Evolutionary conservation across 371 early-diverging fungal species (phyloP).

Genomic region (Actinomucor elegans): DNA sequence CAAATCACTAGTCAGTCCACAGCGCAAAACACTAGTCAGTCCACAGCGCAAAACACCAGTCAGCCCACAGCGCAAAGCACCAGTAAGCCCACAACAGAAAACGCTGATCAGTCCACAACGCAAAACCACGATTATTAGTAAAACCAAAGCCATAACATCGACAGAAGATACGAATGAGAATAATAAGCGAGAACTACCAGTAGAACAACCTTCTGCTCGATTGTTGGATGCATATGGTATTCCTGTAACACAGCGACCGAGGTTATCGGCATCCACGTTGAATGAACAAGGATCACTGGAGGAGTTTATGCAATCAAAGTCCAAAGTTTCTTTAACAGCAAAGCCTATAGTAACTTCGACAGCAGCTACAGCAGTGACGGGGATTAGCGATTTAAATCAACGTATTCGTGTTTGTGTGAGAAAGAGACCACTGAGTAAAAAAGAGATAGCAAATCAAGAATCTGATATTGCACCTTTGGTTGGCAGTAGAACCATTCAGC

Average conservation of each 20-base stretch:
- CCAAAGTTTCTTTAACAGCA: neutral
- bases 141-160: too few species aligned
- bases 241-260: constrained; percentile 17
- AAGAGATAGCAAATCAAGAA: constrained; percentile 75
- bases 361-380: neutral
- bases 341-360: neutral
- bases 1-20: neutral
- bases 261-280: neutral
- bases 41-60: neutral
- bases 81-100: neutral
- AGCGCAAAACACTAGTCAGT: neutral
- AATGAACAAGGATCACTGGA: neutral
- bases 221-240: constrained; percentile 47
- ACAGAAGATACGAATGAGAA: too few species aligned
- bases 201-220: constrained; percentile 22
- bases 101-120: neutral
- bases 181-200: too few species aligned
- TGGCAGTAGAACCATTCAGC: constrained; percentile 68
- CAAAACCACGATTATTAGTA: neutral
- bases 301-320: neutral
- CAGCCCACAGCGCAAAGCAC: neutral
- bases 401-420: constrained; percentile 96
- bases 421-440: constrained; percentile 90
- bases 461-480: constrained; percentile 76
- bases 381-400: constrained; percentile 55